These are phyloP conservation scores for Anacardium occidentale DNA, from an alignment of 345 rosid species.

Conservation along the genomic window DNA sequence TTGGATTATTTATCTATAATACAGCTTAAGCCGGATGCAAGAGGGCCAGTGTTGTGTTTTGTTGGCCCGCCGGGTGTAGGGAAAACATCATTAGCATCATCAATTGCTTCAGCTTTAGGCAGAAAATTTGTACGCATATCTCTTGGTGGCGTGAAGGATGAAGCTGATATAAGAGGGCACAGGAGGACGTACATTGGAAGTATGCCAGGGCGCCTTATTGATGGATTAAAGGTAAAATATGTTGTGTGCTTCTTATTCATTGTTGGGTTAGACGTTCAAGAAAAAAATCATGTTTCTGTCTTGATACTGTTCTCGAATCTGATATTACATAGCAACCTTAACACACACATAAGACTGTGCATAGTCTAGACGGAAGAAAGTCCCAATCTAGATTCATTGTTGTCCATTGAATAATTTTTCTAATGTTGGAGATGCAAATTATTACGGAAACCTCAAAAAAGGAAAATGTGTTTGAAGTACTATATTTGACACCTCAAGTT, in stretches of 20 bases:
- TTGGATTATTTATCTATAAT: constrained; percentile 27
- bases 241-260: background rate
- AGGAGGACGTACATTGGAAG: constrained; percentile 98
- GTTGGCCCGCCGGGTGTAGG: constrained; percentile 99
- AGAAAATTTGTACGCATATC: constrained; percentile 92
- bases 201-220: constrained; percentile 99
- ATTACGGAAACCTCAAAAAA: background rate
- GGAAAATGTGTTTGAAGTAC: background rate
- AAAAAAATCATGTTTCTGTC: background rate
- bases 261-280: background rate
- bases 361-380: background rate
- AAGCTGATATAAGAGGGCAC: constrained; percentile 99
- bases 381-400: background rate
- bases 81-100: constrained; percentile 95
- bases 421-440: background rate
- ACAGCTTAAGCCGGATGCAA: constrained; percentile 99
- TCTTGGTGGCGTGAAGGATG: constrained; percentile 98
- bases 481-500: background rate
- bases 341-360: background rate
- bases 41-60: constrained; percentile 95
- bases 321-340: constrained; percentile 8
- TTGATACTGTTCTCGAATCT: background rate
- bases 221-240: constrained; percentile 75
- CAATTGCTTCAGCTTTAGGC: constrained; percentile 91
- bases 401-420: background rate